Evolutionary conservation across 192 early-diverging fungal genomes (phyloP).

Genomic region (Entophlyctis luteolus): DNA sequence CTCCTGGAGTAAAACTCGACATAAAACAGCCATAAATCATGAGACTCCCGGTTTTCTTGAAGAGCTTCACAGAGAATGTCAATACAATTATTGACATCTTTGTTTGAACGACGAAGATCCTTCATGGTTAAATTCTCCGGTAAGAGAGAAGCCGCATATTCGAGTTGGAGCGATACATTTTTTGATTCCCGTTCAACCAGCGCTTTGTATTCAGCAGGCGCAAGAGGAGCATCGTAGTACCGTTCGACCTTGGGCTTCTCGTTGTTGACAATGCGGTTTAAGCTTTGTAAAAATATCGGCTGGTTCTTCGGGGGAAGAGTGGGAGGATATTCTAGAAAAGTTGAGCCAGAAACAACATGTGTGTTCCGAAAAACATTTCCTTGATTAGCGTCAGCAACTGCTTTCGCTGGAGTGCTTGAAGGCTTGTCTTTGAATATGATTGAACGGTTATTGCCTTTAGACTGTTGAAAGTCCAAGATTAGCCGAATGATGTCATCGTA

Average conservation of each 20-base stretch:
- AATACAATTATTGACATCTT: not conserved
- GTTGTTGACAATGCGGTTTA: not conserved
- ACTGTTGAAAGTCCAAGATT: not conserved
- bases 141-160: slow-evolving; percentile 5
- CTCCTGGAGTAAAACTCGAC: slow-evolving; percentile 7
- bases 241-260: slow-evolving; percentile 2
- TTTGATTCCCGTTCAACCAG: slow-evolving; percentile 4
- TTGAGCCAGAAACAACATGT: not conserved
- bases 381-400: not conserved
- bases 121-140: not conserved
- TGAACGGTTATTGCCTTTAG: not conserved
- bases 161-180: not conserved
- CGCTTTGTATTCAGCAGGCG: not conserved
- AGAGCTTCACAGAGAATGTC: slow-evolving; percentile 6
- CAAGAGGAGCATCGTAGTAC: not conserved
- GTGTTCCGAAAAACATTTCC: not conserved
- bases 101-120: not conserved
- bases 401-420: not conserved
- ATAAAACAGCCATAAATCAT: slow-evolving; percentile 16
- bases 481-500: slow-evolving; percentile 1
- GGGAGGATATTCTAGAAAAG: not conserved
- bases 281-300: not conserved
- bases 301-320: slow-evolving; percentile 5
- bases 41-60: not conserved
- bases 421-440: slow-evolving; percentile 5